These are phyloP conservation scores for Boletus subcaerulescens DNA, from an alignment of 768 basidiomycete species.

Conservation along the genomic window DNA sequence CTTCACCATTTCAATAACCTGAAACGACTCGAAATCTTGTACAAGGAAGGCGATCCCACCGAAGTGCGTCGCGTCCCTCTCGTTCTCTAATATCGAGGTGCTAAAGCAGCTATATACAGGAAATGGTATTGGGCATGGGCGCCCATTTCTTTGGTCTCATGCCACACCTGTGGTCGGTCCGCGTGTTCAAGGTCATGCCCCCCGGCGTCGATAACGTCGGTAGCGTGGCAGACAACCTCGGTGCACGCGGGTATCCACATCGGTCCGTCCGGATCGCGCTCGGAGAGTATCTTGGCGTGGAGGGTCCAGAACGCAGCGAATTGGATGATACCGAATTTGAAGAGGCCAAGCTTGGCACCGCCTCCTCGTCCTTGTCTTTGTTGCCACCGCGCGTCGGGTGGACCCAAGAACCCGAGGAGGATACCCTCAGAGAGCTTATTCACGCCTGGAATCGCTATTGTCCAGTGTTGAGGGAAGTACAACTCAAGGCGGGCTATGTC, in stretches of 20 bases:
- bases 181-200: slow-evolving; percentile 34
- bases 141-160: slow-evolving; percentile 40
- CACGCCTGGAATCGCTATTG: slow-evolving; percentile 45
- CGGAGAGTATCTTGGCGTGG: slow-evolving; percentile 7
- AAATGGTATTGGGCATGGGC: slow-evolving; percentile 41
- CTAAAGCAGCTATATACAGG: slow-evolving; percentile 20
- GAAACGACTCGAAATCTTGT: slow-evolving; percentile 40
- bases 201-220: slow-evolving; percentile 9
- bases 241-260: slow-evolving; percentile 10
- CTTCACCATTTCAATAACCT: slow-evolving; percentile 37
- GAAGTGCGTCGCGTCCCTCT: slow-evolving; percentile 37
- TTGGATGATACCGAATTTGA: slow-evolving; percentile 23
- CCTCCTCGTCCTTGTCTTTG: background rate
- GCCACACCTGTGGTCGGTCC: slow-evolving; percentile 36
- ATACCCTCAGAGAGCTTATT: slow-evolving; percentile 35
- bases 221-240: slow-evolving; percentile 1
- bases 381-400: background rate
- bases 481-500: slow-evolving; percentile 37
- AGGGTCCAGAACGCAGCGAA: slow-evolving; percentile 15
- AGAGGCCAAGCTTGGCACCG: slow-evolving; percentile 7
- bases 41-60: slow-evolving; percentile 35
- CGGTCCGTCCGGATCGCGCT: slow-evolving; percentile 9
- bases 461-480: slow-evolving; percentile 37
- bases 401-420: slow-evolving; percentile 22
- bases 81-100: background rate